These are phyloP conservation scores for Gamarada debralockiae DNA, from an alignment of 495 filamentous ascomycete genomes.

Conservation along the genomic window DNA sequence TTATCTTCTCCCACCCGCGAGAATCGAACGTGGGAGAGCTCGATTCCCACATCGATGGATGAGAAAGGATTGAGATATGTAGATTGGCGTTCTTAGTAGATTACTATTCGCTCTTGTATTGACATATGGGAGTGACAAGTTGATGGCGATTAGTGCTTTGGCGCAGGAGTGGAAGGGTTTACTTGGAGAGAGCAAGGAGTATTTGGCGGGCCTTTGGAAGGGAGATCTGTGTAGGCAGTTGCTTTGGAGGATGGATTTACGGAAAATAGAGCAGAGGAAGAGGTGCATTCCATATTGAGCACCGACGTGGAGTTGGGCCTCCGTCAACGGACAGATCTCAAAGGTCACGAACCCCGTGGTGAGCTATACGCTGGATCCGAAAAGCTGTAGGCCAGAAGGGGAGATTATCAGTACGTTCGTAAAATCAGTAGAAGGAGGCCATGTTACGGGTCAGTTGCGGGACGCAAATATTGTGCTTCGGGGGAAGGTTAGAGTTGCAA, in stretches of 20 bases:
- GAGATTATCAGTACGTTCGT: background rate
- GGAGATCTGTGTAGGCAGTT: background rate
- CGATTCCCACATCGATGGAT: background rate
- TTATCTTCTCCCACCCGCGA: background rate
- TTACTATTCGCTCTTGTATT: background rate
- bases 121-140: background rate
- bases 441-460: background rate
- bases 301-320: background rate
- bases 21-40: background rate
- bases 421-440: background rate
- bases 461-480: background rate
- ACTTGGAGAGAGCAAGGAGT: background rate
- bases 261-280: background rate
- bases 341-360: background rate
- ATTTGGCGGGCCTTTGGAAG: background rate
- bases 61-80: background rate
- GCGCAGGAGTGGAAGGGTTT: background rate
- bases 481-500: background rate
- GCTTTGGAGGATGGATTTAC: background rate
- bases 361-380: background rate
- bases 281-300: background rate
- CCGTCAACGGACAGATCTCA: background rate
- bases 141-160: background rate
- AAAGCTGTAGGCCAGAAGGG: background rate
- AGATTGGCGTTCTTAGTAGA: background rate